phyloP scores from a whole-genome alignment of 306 rosid genomes.

The Pachyrhizus erosus region DNA sequence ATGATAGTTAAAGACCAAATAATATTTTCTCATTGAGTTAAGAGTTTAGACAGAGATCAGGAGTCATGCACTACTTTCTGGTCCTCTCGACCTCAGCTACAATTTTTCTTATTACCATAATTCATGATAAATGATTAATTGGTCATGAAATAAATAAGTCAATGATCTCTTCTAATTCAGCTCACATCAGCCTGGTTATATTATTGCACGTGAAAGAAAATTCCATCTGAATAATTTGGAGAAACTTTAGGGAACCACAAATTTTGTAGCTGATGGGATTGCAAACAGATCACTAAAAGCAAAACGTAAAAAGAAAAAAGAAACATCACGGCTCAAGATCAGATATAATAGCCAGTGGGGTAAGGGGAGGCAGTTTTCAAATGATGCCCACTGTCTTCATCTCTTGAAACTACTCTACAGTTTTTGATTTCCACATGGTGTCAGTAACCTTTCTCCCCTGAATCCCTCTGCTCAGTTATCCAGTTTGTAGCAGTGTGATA shows the following conservation, averaged over 20 bases:
- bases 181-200: slow-evolving; percentile 25
- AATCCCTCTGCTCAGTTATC: slow-evolving; percentile 53
- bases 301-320: slow-evolving; percentile 25
- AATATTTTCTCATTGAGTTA: neutral
- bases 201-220: slow-evolving; percentile 25
- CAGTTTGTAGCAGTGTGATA: slow-evolving; percentile 42
- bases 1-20: too few relatives aligned
- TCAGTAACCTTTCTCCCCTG: slow-evolving; percentile 53
- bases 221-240: neutral
- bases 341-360: slow-evolving; percentile 45
- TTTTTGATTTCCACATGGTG: slow-evolving; percentile 51
- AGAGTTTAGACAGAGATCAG: neutral
- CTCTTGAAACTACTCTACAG: slow-evolving; percentile 41
- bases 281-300: neutral
- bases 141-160: slow-evolving; percentile 14
- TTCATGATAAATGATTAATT: slow-evolving; percentile 1
- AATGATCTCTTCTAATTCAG: slow-evolving; percentile 4
- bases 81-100: neutral
- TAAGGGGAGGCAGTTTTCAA: slow-evolving; percentile 43
- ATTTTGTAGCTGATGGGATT: neutral
- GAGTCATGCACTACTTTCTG: neutral
- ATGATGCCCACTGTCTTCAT: slow-evolving; percentile 53
- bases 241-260: slow-evolving; percentile 15
- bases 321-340: neutral
- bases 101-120: slow-evolving; percentile 28